phyloP scores from a whole-genome alignment of 1,284 basidiomycete species.

The Microbotryum intermedium region DNA sequence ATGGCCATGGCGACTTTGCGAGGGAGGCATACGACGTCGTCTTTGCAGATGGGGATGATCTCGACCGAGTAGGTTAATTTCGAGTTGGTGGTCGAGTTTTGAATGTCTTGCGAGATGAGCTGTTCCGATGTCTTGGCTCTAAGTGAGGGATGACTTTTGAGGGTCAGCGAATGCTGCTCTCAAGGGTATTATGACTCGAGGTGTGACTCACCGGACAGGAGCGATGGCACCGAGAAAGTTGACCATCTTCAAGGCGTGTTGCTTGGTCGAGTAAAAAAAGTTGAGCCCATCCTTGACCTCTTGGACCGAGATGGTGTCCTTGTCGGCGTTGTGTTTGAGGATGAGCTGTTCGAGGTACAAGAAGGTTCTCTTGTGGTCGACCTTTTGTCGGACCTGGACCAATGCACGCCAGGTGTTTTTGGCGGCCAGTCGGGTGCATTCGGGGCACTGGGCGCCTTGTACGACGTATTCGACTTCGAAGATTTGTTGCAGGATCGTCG shows the following conservation, averaged over 20 bases:
- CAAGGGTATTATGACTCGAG: background rate
- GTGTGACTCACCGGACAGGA: slow-evolving; percentile 47
- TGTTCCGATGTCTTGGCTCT: slow-evolving; percentile 89
- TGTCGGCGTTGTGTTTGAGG: slow-evolving; percentile 91
- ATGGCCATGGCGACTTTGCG: slow-evolving; percentile 68
- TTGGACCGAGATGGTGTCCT: slow-evolving; percentile 86
- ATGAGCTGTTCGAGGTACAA: slow-evolving; percentile 96
- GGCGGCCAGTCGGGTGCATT: slow-evolving; percentile 85
- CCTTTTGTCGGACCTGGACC: slow-evolving; percentile 96
- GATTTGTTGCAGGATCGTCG: slow-evolving; percentile 92
- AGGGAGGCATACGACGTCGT: slow-evolving; percentile 89
- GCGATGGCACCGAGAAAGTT: slow-evolving; percentile 85
- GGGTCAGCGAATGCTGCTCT: background rate
- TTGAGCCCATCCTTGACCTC: slow-evolving; percentile 92
- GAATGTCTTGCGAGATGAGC: slow-evolving; percentile 84
- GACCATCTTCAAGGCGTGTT: slow-evolving; percentile 93
- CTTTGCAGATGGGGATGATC: slow-evolving; percentile 93
- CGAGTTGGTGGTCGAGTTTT: slow-evolving; percentile 86
- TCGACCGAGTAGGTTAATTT: slow-evolving; percentile 98
- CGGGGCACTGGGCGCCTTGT: slow-evolving; percentile 89
- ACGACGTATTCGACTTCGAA: slow-evolving; percentile 96
- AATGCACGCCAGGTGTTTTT: slow-evolving; percentile 98
- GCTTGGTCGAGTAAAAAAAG: slow-evolving; percentile 87
- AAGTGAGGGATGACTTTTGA: background rate
- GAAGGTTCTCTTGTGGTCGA: slow-evolving; percentile 95